These are phyloP conservation scores for Botryotinia convoluta DNA, from an alignment of 2,329 filamentous ascomycete genomes.

Conservation along the genomic window DNA sequence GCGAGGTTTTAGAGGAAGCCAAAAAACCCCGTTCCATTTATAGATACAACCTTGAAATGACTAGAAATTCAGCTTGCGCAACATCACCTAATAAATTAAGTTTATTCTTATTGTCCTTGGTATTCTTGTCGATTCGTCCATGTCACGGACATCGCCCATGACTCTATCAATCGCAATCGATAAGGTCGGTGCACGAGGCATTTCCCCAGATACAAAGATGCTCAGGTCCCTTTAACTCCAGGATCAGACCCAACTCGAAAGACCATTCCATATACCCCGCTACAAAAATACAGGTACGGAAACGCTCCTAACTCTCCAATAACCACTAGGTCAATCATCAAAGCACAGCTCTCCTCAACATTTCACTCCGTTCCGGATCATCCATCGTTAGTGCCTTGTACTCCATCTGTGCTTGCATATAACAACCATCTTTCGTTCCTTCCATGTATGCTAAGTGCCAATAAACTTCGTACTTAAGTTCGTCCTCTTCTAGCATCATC, in stretches of 20 bases:
- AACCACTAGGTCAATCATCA: constrained; percentile 15
- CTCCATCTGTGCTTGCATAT: constrained; percentile 13
- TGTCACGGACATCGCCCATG: neutral
- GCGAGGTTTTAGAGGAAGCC: neutral
- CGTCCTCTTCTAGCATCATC: constrained; percentile 6
- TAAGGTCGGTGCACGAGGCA: neutral
- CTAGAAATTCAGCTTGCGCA: neutral
- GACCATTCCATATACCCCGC: neutral
- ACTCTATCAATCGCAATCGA: constrained; percentile 3
- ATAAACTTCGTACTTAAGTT: constrained; percentile 15
- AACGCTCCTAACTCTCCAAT: neutral
- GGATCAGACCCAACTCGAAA: neutral
- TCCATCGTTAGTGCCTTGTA: constrained; percentile 1
- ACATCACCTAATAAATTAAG: neutral
- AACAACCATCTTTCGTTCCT: constrained; percentile 16
- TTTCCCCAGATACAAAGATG: constrained; percentile 3
- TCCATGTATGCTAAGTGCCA: constrained; percentile 18
- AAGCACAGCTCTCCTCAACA: constrained; percentile 11
- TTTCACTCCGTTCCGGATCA: neutral
- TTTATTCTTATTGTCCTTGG: neutral
- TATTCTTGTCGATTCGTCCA: neutral
- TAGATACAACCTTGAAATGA: neutral
- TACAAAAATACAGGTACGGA: neutral
- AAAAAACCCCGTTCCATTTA: neutral
- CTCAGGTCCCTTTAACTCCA: constrained; percentile 7